These are phyloP conservation scores for Golubevia pallescens DNA, from an alignment of 1,284 basidiomycete species.

Conservation along the genomic window DNA sequence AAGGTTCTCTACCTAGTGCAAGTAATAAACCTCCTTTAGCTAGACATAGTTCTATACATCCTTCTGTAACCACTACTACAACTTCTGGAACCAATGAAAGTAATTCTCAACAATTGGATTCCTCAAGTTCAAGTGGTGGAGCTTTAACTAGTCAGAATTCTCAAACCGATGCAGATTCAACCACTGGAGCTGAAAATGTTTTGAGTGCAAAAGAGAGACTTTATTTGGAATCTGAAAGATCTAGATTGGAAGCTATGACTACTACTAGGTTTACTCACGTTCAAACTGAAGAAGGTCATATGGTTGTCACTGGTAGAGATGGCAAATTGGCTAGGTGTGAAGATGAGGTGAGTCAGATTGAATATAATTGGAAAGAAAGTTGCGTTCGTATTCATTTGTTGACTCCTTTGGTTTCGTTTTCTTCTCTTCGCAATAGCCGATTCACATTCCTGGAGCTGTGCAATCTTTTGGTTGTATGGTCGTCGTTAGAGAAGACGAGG, in stretches of 20 bases:
- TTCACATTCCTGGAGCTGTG: constrained; percentile 81
- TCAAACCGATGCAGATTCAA: too few species aligned
- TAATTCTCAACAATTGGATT: too few species aligned
- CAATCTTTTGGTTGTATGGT: constrained; percentile 85
- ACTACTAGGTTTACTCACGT: constrained; percentile 72
- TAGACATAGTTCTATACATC: too few species aligned
- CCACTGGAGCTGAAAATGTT: too few species aligned
- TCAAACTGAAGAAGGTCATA: constrained; percentile 75
- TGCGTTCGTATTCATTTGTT: constrained; percentile 14
- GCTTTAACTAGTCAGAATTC: too few species aligned
- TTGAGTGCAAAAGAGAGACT: not conserved
- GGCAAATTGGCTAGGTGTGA: constrained; percentile 76
- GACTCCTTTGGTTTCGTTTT: constrained; percentile 1
- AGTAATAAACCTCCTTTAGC: too few species aligned
- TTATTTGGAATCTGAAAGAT: constrained; percentile 3
- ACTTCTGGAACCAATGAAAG: too few species aligned
- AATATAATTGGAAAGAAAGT: too few species aligned
- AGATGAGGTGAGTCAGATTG: constrained; percentile 73
- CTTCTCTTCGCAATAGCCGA: constrained; percentile 70
- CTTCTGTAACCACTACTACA: too few species aligned
- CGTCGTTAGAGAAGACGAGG: constrained; percentile 74
- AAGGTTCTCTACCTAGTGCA: too few species aligned
- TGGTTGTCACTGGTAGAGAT: constrained; percentile 75
- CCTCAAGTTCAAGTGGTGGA: too few species aligned
- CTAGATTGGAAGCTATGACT: constrained; percentile 28